A percentile compares a stretch with the other conserved stretches of the same genome.
phyloP scores from a whole-genome alignment of 352 stramenopile species.

The Blastocystis sp. region DNA sequence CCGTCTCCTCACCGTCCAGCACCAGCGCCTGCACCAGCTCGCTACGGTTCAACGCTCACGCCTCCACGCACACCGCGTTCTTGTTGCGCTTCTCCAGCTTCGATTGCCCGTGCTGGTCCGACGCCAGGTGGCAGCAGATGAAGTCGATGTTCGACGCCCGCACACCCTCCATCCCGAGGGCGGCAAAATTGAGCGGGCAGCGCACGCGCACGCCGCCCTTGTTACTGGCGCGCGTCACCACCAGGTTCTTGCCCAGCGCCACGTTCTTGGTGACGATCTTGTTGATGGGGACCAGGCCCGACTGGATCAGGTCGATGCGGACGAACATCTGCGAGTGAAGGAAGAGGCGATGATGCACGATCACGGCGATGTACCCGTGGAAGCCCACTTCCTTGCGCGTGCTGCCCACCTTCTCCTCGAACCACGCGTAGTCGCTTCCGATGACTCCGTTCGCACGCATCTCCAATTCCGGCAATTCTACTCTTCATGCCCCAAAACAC shows the following conservation, averaged over 20 bases:
- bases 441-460: constrained; percentile 4
- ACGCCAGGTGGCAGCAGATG: constrained; percentile 67
- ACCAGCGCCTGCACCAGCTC: constrained; percentile 62
- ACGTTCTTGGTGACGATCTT: constrained; percentile 29
- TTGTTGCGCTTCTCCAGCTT: constrained; percentile 65
- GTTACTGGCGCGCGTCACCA: constrained; percentile 56
- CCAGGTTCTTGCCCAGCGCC: constrained; percentile 54
- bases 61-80: constrained; percentile 52
- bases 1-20: constrained; percentile 10
- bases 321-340: constrained; percentile 44
- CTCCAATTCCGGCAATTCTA: constrained; percentile 60
- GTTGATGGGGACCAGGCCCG: constrained; percentile 18
- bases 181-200: constrained; percentile 29
- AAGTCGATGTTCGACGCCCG: constrained; percentile 51
- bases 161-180: neutral
- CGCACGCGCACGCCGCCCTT: constrained; percentile 66
- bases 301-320: constrained; percentile 46
- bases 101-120: constrained; percentile 51
- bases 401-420: constrained; percentile 60
- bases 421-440: constrained; percentile 34
- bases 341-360: neutral
- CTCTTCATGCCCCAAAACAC: neutral
- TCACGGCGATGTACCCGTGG: constrained; percentile 62
- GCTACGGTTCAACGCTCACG: neutral
- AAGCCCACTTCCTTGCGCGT: constrained; percentile 43